These are phyloP conservation scores for Auricularia heimuer DNA, from an alignment of 768 basidiomycete species.

Conservation along the genomic window DNA sequence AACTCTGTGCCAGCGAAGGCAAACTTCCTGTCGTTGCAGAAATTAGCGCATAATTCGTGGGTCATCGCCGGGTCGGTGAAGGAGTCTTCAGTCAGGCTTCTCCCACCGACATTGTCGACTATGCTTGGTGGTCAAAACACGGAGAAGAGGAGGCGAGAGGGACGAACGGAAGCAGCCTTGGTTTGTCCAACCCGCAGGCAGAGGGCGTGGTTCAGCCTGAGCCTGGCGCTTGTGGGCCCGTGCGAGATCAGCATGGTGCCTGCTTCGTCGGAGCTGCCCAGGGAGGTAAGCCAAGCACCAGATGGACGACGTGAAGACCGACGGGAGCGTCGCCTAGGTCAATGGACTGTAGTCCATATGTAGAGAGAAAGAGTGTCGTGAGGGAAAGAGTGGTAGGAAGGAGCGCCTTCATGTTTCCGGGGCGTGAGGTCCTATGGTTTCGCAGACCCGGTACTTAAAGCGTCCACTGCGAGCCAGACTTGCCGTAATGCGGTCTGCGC, in stretches of 20 bases:
- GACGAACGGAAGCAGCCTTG: constrained; percentile 16
- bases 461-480: background rate
- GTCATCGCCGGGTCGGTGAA: constrained; percentile 51
- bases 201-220: background rate
- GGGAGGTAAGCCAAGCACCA: background rate
- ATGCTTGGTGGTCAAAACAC: background rate
- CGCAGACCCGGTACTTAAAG: background rate
- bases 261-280: background rate
- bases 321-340: background rate
- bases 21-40: constrained; percentile 36
- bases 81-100: constrained; percentile 44
- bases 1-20: constrained; percentile 66
- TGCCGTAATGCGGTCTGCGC: background rate
- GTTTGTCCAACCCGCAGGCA: constrained; percentile 16
- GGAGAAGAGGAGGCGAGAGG: background rate
- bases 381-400: background rate
- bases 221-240: background rate
- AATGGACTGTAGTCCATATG: background rate
- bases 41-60: constrained; percentile 38
- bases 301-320: background rate
- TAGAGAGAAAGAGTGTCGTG: background rate
- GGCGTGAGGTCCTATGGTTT: background rate
- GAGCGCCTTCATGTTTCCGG: background rate
- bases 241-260: background rate
- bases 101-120: constrained; percentile 47